phyloP scores from a whole-genome alignment of 2,329 filamentous ascomycete genomes.

The Verticillium nonalfalfae region DNA sequence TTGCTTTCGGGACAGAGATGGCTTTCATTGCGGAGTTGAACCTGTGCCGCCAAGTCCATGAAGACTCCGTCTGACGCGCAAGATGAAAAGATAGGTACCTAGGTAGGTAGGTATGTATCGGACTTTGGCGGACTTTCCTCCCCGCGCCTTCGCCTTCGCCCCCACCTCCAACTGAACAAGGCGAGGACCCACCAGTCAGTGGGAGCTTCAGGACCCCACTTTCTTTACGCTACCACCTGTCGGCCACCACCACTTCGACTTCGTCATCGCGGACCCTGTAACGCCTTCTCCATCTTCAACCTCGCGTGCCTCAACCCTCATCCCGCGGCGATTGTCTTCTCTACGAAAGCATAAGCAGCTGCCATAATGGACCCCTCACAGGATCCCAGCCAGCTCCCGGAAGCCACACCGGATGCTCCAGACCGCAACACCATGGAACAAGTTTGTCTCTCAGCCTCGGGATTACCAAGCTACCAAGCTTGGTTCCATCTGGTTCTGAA shows the following conservation, averaged over 20 bases:
- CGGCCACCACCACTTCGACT: background rate
- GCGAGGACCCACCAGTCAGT: background rate
- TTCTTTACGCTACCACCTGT: background rate
- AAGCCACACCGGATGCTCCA: constrained; percentile 41
- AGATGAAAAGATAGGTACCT: no score
- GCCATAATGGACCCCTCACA: constrained; percentile 38
- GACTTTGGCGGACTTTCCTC: background rate
- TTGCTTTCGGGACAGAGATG: no score
- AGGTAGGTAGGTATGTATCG: background rate
- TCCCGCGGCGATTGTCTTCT: background rate
- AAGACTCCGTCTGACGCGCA: no score
- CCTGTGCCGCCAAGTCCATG: background rate
- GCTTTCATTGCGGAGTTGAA: no score
- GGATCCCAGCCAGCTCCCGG: constrained; percentile 25
- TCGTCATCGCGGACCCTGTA: background rate
- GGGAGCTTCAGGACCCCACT: background rate
- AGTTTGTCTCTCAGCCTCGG: constrained; percentile 24
- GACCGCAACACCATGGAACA: constrained; percentile 55
- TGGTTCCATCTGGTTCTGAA: background rate
- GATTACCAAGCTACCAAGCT: constrained; percentile 1
- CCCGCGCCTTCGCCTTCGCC: background rate
- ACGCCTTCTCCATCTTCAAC: background rate
- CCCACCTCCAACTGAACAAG: background rate
- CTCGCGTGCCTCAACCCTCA: background rate
- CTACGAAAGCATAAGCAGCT: background rate